Base-by-base conservation (phyloP, 2,329 filamentous ascomycete species). In the Fusarium secorum region DNA sequence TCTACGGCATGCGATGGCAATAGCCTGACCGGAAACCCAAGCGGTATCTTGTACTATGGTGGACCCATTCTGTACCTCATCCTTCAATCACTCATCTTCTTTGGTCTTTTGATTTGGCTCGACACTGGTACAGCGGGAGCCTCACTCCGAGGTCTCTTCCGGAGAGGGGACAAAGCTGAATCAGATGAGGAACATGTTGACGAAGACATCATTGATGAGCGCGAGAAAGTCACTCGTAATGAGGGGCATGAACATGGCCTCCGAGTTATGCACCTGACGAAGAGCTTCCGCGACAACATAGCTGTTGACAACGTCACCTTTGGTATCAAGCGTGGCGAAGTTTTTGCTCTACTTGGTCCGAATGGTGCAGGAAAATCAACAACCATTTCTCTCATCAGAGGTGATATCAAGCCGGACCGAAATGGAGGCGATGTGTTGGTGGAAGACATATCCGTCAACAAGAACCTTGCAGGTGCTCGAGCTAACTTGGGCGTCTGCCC, bases 281-380 rank as follows among this genome's bases (percentile, higher is more conserved):
- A 97, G 79, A 85, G 87, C 1, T 98, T 97, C 73, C 88, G 89
- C 18, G 86, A 86, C 67, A 91, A 91, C 72, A 89, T 90, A 2
- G 95, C 93, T 6, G 94, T 98, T n/a, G 91, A 97, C 74, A 93
- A 97, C 74, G 88, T 97, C 44, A 93, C 91, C 0, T 97, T 98
- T 75, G 91, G 91, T 22, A 91, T 98, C 35, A 87, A 88, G 20
- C 89, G 88, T 52, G 91, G 93, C 53, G 92, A 97, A 78, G 92
- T 97, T 2, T 97, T 97, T 80, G 94, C 94, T 0, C 86, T 98
- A 0, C 87, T 98, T 2, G 95, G 95, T 0, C 94, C 95, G 20
- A 97, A 97, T 77, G 94, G 95, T 28, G 95, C 95, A 3, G 95
- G 95, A 62, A 98, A 98, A 76, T 94, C 91, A 0, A 97, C 94